Conservation (phyloP, 2,329 filamentous ascomycete species). For the Cordyceps javanica region DNA sequence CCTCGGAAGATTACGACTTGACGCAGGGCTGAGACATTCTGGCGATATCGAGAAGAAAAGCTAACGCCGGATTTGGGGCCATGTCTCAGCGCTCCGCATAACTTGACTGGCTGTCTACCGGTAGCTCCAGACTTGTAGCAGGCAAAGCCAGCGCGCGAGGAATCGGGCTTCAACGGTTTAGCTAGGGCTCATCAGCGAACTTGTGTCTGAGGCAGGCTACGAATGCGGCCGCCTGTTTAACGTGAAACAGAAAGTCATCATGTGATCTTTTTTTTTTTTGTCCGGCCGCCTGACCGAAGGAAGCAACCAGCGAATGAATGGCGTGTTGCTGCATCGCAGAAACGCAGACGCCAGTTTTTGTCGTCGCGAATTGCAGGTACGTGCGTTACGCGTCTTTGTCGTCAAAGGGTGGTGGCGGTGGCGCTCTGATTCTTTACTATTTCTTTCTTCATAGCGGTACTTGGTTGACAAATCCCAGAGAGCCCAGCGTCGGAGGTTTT, state of each 20-base stretch:
- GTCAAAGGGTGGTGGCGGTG: background rate
- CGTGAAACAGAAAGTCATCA: conserved; percentile 8
- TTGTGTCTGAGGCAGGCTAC: background rate
- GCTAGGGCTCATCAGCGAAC: background rate
- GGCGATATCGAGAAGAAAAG: background rate
- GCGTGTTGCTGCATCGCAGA: background rate
- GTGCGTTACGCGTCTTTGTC: background rate
- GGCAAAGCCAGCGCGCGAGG: no score
- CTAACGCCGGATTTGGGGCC: background rate
- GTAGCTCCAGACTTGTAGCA: background rate
- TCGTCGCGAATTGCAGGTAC: background rate
- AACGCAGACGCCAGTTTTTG: no score
- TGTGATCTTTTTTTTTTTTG: conserved; percentile 4
- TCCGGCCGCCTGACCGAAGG: background rate
- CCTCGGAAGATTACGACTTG: background rate
- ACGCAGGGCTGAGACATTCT: conserved; percentile 10
- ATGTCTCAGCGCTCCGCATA: background rate
- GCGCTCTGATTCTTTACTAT: background rate
- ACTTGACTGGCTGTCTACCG: no score
- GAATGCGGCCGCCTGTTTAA: background rate
- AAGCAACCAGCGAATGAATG: background rate
- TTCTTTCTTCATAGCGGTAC: background rate
- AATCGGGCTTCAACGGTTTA: no score
- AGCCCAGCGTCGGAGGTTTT: background rate
- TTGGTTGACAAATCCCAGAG: background rate